Evolutionary conservation across 257 asterid genomes (phyloP), one percentile per base, ranked within the genome.

Genomic region (Cordia subcordata): DNA sequence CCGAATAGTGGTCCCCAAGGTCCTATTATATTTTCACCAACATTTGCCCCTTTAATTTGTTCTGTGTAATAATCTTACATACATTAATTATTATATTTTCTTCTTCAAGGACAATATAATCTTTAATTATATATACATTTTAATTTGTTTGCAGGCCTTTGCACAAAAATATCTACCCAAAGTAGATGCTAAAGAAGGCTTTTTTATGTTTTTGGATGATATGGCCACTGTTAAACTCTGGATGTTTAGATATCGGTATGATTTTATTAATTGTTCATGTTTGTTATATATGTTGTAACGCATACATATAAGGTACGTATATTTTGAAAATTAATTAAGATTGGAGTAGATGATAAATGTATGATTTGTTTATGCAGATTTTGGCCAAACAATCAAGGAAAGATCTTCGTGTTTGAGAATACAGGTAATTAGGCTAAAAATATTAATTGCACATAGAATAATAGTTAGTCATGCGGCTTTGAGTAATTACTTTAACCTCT

Each of bases 1-100:
- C 0, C 72, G 72, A 4, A 61, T 67, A 1, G 60, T 67, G 0
- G 19, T 67, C 10, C 66, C 72, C 3, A 67, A 67, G 72, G 72
- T 59, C n/a, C n/a, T n/a, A n/a, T n/a, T n/a, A n/a, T n/a, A n/a
- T n/a, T n/a, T n/a, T n/a, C n/a, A n/a, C n/a, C n/a, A n/a, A n/a
- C n/a, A n/a, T n/a, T n/a, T n/a, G n/a, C n/a, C n/a, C n/a, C n/a
- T n/a, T n/a, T n/a, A n/a, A n/a, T n/a, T n/a, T n/a, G n/a, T n/a
- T n/a, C n/a, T n/a, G n/a, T n/a, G n/a, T n/a, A n/a, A n/a, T n/a
- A n/a, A n/a, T n/a, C n/a, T n/a, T n/a, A n/a, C n/a, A n/a, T n/a
- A n/a, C n/a, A n/a, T n/a, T n/a, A n/a, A n/a, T n/a, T n/a, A n/a
- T n/a, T n/a, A 12, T 0, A 11, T 8, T 46, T 46, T 20, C 6